Conservation (phyloP, 192 early-diverging fungal genomes). For the Thamnidium elegans region DNA sequence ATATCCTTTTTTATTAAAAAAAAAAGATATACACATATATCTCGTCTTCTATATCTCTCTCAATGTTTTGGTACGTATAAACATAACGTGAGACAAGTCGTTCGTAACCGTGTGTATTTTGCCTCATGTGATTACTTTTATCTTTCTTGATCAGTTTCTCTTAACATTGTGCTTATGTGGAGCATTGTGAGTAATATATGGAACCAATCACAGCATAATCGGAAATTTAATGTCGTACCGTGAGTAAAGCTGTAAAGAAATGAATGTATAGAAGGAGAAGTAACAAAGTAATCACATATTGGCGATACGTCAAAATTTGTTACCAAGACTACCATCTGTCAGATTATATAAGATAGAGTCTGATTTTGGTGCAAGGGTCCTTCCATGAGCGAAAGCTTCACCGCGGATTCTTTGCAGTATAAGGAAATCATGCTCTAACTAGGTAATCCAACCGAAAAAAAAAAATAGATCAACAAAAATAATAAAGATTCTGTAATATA, state of each 20-base stretch:
- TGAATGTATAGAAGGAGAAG: neutral
- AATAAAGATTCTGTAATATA: neutral
- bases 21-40: too few relatives aligned
- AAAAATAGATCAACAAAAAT: neutral
- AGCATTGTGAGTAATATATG: constrained; percentile 14
- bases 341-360: neutral
- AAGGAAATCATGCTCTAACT: constrained; percentile 8
- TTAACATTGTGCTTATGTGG: neutral
- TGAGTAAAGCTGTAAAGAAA: neutral
- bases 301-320: constrained; percentile 5
- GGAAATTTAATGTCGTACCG: neutral
- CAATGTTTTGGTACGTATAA: too few relatives aligned
- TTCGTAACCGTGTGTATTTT: neutral
- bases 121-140: neutral
- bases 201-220: constrained; percentile 14
- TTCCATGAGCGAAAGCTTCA: constrained; percentile 1
- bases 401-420: constrained; percentile 22
- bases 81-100: too few relatives aligned
- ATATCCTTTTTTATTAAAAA: too few relatives aligned
- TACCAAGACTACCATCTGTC: too few relatives aligned
- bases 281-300: neutral
- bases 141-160: neutral
- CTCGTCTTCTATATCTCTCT: too few relatives aligned
- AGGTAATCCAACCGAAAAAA: constrained; percentile 9
- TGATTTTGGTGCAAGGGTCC: constrained; percentile 14